Evolutionary conservation across 108 stramenopile genomes (phyloP), one percentile per base, ranked within the genome.

Genomic region (Pinguiococcus pyrenoidosus): DNA sequence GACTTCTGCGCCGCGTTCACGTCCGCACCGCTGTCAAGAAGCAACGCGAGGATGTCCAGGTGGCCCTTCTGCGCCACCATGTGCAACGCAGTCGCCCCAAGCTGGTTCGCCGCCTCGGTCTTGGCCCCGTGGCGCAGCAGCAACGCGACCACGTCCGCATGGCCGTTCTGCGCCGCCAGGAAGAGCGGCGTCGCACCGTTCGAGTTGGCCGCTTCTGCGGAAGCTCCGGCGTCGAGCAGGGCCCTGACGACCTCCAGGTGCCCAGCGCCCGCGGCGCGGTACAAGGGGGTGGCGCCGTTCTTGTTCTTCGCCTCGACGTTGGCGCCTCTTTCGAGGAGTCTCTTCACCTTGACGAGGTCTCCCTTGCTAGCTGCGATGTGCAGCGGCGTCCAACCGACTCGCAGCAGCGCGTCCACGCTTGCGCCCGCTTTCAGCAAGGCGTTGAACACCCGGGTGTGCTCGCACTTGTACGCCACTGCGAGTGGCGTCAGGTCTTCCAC

Each of bases 151-250:
- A 39, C 41, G 29, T 34, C 25, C 2, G 12, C 29, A 30, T 54
- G 41, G 2, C 52, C 52, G 29, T 54, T 54, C 12, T 54, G 52
- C 8, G 52, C 37, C 21, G 52, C 52, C 13, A 54, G 30, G 27
- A 54, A 42, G 41, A 54, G 52, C 1, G 52, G 52, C n/a, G 52
- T 54, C 4, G 40, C 40, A 9, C 52, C 52, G 41, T 54, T 41
- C 5, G 41, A 39, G 8, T 41, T 16, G 6, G n/a, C 22, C 12
- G 30, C 32, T 27, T 29, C 3, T 14, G 18, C 29, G 41, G 41
- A 39, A 16, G 52, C 52, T 8, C 52, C 52, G 18, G 29, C 29
- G 18, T 29, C 34, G 22, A 54, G 32, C 13, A 54, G 32, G 20
- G 18, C 2, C 13, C 39, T 20, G 37, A 51, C 39, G 16, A 40